Evolutionary conservation across 1,139 yeast species (phyloP).

Genomic region (Yamadazyma buinensis): DNA sequence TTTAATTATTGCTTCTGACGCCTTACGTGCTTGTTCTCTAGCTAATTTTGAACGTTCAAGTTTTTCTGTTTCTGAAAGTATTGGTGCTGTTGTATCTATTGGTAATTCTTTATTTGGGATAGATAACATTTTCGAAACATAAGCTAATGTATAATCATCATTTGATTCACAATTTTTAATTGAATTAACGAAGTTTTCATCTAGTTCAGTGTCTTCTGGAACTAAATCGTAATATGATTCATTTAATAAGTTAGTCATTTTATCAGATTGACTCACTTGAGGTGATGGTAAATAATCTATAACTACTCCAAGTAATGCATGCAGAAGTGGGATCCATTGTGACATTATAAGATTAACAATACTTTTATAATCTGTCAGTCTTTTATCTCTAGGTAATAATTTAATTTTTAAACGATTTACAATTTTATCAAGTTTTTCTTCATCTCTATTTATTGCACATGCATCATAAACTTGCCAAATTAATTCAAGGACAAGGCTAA

Average conservation of each 20-base stretch:
- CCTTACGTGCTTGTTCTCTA: constrained; percentile 63
- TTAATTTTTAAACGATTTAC: constrained; percentile 66
- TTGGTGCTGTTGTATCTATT: constrained; percentile 26
- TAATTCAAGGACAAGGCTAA: constrained; percentile 79
- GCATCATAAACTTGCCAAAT: constrained; percentile 89
- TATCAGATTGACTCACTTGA: constrained; percentile 60
- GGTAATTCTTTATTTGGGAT: constrained; percentile 82
- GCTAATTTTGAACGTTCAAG: constrained; percentile 66
- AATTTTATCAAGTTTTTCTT: constrained; percentile 71
- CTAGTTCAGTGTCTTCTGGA: constrained; percentile 39
- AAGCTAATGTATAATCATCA: constrained; percentile 67
- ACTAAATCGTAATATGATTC: constrained; percentile 39
- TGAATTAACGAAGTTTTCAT: constrained; percentile 45
- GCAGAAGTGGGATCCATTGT: constrained; percentile 93
- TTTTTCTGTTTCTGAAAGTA: constrained; percentile 53
- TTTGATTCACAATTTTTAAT: constrained; percentile 60
- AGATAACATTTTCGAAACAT: constrained; percentile 85
- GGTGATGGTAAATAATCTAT: constrained; percentile 89
- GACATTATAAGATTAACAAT: constrained; percentile 70
- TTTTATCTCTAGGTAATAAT: constrained; percentile 69
- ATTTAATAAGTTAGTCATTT: constrained; percentile 66
- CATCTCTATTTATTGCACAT: constrained; percentile 61
- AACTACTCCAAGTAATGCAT: constrained; percentile 79
- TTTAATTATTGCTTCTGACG: constrained; percentile 56
- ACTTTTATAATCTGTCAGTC: constrained; percentile 71